phyloP scores from a whole-genome alignment of 2,329 filamentous ascomycete species.

The Lasiodiplodia sp. region DNA sequence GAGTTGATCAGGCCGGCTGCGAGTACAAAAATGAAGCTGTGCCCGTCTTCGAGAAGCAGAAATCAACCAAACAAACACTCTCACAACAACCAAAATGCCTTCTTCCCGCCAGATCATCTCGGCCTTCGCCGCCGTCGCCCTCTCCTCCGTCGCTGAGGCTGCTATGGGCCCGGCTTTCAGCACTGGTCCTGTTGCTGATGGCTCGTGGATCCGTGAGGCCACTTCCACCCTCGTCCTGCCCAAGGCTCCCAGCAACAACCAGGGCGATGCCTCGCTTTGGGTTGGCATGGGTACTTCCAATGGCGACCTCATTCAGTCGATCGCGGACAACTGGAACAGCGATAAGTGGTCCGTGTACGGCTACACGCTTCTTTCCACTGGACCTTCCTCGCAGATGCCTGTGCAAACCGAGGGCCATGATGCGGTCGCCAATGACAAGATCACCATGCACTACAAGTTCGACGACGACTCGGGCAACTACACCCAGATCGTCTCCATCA shows the following conservation, averaged over 20 bases:
- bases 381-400: constrained; percentile 42
- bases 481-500: constrained; percentile 50
- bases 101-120: constrained; percentile 33
- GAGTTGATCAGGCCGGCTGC: neutral
- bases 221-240: constrained; percentile 55
- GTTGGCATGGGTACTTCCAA: constrained; percentile 59
- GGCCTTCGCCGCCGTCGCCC: constrained; percentile 30
- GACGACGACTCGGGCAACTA: constrained; percentile 51
- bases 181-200: constrained; percentile 52
- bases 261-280: constrained; percentile 54
- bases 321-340: constrained; percentile 39
- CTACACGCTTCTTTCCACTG: constrained; percentile 51
- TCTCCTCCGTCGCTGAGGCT: constrained; percentile 32
- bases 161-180: constrained; percentile 39
- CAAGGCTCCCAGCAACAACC: constrained; percentile 44
- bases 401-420: constrained; percentile 41
- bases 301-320: constrained; percentile 59
- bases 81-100: constrained; percentile 30
- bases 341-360: constrained; percentile 54
- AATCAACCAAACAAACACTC: neutral
- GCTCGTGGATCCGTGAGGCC: constrained; percentile 55
- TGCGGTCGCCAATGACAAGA: constrained; percentile 40
- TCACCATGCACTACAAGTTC: constrained; percentile 56
- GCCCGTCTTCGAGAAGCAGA: neutral
- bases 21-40: neutral